Conservation (phyloP, 805 yeast species). For the Zygotorulaspora florentina region DNA sequence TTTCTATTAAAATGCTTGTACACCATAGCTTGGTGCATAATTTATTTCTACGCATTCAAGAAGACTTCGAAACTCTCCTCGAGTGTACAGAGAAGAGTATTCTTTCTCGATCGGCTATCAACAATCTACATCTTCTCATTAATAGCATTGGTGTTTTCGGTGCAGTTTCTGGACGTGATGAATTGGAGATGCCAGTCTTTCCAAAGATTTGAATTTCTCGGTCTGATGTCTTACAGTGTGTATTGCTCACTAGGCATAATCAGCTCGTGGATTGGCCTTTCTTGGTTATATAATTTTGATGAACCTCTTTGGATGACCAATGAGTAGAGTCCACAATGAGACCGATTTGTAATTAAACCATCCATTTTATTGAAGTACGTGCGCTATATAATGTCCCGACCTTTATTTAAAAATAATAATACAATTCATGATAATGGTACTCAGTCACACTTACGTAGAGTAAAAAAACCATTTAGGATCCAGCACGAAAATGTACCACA, state of each 20-base stretch:
- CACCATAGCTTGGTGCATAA: conserved; percentile 81
- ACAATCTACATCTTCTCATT: conserved; percentile 64
- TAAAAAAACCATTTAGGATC: background rate
- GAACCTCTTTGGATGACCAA: conserved; percentile 57
- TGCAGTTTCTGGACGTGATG: conserved; percentile 50
- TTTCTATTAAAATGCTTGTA: conserved; percentile 70
- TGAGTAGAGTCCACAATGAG: background rate
- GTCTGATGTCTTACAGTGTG: conserved; percentile 76
- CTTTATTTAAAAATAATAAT: conserved; percentile 2
- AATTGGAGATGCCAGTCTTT: conserved; percentile 50
- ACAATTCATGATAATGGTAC: background rate
- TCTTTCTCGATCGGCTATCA: conserved; percentile 68
- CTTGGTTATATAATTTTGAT: conserved; percentile 84
- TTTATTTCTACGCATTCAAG: conserved; percentile 66
- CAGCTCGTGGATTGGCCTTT: conserved; percentile 81
- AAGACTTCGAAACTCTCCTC: conserved; percentile 53
- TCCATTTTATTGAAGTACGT: background rate
- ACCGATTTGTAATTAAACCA: background rate
- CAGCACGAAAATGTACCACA: background rate
- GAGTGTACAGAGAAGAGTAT: conserved; percentile 44
- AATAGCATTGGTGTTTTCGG: conserved; percentile 53
- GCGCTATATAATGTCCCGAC: background rate
- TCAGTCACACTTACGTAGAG: background rate
- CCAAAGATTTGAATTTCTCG: conserved; percentile 63
- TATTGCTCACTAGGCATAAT: conserved; percentile 85